Evolutionary conservation across 2,329 filamentous ascomycete species (phyloP).

Genomic region (Cordyceps militaris): DNA sequence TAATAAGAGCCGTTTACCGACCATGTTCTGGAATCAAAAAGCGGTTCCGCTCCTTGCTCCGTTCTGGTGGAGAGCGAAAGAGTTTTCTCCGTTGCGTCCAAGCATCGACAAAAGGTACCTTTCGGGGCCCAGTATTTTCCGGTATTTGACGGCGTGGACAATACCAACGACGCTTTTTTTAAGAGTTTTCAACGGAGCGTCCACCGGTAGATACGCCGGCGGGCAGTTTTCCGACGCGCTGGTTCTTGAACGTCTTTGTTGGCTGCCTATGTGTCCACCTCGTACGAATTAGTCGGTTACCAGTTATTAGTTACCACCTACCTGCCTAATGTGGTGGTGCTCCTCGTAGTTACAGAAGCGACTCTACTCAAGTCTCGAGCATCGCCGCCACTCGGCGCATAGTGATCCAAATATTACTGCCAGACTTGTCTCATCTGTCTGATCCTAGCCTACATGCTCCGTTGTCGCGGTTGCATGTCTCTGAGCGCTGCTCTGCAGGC

Average conservation of each 20-base stretch:
- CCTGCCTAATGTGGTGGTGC: background rate
- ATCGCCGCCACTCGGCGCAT: background rate
- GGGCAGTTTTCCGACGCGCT: background rate
- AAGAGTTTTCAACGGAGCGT: conserved; percentile 3
- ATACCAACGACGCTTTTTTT: background rate
- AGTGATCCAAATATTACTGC: background rate
- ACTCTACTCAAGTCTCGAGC: background rate
- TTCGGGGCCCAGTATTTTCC: background rate
- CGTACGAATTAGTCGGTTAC: too few relatives aligned
- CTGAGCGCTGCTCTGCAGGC: too few relatives aligned
- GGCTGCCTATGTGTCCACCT: background rate
- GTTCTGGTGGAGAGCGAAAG: conserved; percentile 10
- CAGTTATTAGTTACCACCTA: too few relatives aligned
- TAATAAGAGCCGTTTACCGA: conserved; percentile 8
- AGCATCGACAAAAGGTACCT: background rate
- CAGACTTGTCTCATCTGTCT: background rate
- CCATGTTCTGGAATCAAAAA: conserved; percentile 9
- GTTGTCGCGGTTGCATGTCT: background rate
- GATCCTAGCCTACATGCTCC: background rate
- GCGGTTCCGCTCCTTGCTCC: conserved; percentile 4
- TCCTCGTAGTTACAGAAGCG: background rate
- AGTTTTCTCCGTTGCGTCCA: background rate
- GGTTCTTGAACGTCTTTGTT: background rate
- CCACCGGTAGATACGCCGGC: background rate
- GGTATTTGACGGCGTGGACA: background rate